These are phyloP conservation scores for Scedosporium dehoogii DNA, from an alignment of 2,329 filamentous ascomycete genomes.

Conservation along the genomic window DNA sequence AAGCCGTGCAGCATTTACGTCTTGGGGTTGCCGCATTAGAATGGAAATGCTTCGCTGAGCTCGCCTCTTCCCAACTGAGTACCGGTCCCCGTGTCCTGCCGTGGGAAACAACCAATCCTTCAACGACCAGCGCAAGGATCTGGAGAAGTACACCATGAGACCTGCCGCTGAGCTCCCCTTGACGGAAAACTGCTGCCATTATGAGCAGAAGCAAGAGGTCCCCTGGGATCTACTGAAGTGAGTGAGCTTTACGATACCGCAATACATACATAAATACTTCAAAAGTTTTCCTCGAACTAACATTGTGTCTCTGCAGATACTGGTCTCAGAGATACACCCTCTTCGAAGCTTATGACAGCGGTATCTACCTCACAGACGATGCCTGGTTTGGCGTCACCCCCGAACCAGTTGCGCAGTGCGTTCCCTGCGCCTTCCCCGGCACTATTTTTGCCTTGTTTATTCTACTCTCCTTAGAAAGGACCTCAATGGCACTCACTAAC, in stretches of 20 bases:
- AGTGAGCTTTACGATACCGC: constrained; percentile 39
- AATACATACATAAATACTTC: neutral
- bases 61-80: no score
- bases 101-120: neutral
- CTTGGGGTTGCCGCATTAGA: no score
- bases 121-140: neutral
- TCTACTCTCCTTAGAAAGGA: constrained; percentile 1
- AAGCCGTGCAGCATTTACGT: no score
- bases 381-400: constrained; percentile 97
- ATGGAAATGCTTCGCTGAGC: no score
- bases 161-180: constrained; percentile 37
- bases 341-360: constrained; percentile 79
- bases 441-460: neutral
- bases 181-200: constrained; percentile 64
- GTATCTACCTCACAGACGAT: constrained; percentile 82
- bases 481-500: no score
- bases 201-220: constrained; percentile 58
- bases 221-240: constrained; percentile 81
- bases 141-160: constrained; percentile 21
- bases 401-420: constrained; percentile 76
- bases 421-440: constrained; percentile 10
- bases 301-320: constrained; percentile 48
- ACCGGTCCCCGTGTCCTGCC: neutral
- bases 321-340: constrained; percentile 83
- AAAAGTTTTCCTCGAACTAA: neutral